Evolutionary conservation across 805 yeast genomes (phyloP).

Genomic region (Lipomyces anomalus): DNA sequence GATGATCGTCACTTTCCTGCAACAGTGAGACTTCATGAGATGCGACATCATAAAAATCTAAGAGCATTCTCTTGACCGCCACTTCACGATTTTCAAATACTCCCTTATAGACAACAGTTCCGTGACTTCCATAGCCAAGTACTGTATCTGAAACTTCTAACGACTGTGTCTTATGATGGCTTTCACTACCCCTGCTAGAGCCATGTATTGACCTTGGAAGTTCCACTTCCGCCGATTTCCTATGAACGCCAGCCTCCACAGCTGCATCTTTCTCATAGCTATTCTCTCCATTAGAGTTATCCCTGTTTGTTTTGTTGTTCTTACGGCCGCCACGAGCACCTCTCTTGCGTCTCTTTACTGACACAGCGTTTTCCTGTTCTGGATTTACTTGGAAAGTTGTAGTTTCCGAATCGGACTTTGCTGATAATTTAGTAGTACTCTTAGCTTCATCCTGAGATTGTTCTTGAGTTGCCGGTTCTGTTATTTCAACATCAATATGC

Average conservation of each 20-base stretch:
- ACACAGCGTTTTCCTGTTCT: not conserved
- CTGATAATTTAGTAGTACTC: too few relatives aligned
- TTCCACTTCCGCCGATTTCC: not conserved
- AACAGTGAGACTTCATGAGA: conserved; percentile 80
- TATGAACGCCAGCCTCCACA: not conserved
- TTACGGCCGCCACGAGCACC: conserved; percentile 82
- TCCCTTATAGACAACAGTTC: conserved; percentile 90
- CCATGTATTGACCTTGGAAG: too few relatives aligned
- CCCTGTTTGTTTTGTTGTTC: conserved; percentile 27
- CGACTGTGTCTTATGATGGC: conserved; percentile 14
- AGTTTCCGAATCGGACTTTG: too few relatives aligned
- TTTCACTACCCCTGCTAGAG: not conserved
- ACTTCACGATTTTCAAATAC: conserved; percentile 88
- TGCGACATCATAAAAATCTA: conserved; percentile 91
- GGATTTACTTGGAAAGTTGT: too few relatives aligned
- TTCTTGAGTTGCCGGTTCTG: not conserved
- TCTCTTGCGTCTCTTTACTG: conserved; percentile 60
- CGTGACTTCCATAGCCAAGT: conserved; percentile 90
- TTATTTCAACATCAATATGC: too few relatives aligned
- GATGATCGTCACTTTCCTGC: conserved; percentile 94
- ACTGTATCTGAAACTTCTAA: conserved; percentile 63
- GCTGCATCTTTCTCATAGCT: not conserved
- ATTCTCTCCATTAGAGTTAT: not conserved
- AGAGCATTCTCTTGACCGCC: conserved; percentile 88
- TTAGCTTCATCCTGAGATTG: not conserved